Evolutionary conservation across 1,284 basidiomycete species (phyloP).

Genomic region (Marasmius sp.): DNA sequence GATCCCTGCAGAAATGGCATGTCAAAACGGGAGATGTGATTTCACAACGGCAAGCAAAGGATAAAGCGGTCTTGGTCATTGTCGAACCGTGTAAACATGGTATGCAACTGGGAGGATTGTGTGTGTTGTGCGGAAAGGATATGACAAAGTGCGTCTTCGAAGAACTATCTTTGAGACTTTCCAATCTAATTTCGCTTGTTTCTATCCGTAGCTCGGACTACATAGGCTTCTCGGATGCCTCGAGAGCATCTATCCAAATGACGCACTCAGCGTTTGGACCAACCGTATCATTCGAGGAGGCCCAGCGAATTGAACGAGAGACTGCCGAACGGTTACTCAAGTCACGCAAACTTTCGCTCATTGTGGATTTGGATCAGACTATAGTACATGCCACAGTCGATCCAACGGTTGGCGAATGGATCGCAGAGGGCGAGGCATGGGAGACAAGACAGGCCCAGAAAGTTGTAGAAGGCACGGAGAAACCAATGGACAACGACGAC

Average conservation of each 20-base stretch:
- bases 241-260: slow-evolving; percentile 83
- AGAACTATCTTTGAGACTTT: slow-evolving; percentile 8
- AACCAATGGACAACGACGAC: slow-evolving; percentile 45
- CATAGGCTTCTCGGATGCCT: slow-evolving; percentile 79
- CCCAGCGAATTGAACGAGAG: slow-evolving; percentile 83
- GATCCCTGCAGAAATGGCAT: slow-evolving; percentile 67
- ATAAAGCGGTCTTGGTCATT: slow-evolving; percentile 62
- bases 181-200: slow-evolving; percentile 11
- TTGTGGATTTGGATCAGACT: slow-evolving; percentile 98
- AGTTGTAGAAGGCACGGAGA: slow-evolving; percentile 38
- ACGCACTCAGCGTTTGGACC: slow-evolving; percentile 80
- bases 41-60: slow-evolving; percentile 52
- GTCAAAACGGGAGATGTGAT: slow-evolving; percentile 60
- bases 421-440: slow-evolving; percentile 79
- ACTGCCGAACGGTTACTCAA: slow-evolving; percentile 77
- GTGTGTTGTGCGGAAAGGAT: slow-evolving; percentile 91
- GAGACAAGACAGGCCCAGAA: slow-evolving; percentile 53
- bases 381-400: slow-evolving; percentile 99
- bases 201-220: slow-evolving; percentile 70
- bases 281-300: slow-evolving; percentile 82
- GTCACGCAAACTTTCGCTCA: slow-evolving; percentile 84
- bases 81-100: slow-evolving; percentile 92
- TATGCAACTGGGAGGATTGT: slow-evolving; percentile 89
- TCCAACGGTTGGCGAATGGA: slow-evolving; percentile 98
- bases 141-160: slow-evolving; percentile 75